Evolutionary conservation across 176 grass and related monocot species (phyloP), one percentile per base, ranked within the genome.

Genomic region (Oryza meridionalis): DNA sequence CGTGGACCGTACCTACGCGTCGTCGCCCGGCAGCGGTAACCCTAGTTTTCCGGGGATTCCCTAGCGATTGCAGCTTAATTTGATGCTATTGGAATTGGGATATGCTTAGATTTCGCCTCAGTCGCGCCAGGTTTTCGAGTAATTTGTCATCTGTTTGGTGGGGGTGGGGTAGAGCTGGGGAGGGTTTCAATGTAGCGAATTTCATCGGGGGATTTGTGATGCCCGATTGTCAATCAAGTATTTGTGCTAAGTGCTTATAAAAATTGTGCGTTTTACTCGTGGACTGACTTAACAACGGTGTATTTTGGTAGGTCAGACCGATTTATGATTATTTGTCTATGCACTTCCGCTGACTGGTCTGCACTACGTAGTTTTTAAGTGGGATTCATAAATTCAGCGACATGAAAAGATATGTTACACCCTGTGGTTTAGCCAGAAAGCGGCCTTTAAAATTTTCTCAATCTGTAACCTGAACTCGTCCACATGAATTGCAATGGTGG

Each of bases 351-450:
- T 38, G 32, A 31, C 14, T 37, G 16, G 3, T 69, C 16, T 24
- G 58, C 4, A 24, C 8, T 62, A 62, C 58, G 2, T 24, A 62
- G 58, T n/a, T 62, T 62, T 62, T n/a, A 22, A 24, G 58, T 24
- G 19, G 1, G 7, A 38, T 2, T 32, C 7, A 38, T 69, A 38
- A 37, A 37, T 33, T 31, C 32, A 68, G 31, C 16, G 3, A 38
- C 67, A 17, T 43, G 68, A 45, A 22, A 45, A 19, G 0, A 50
- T 68, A 3, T 68, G 17, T 14, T 5, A 35, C 29, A 8, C 77
- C 22, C 67, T 67, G 42, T 77, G 55, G 37, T 62, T 44, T 65
- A 44, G n/a, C n/a, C 40, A 78, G 61, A 25, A 80, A 2, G 31
- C 7, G 15, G 24, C 11, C 27, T 50, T 69, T 3, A 22, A 35